Percentiles rank a stretch among this genome's conserved stretches.
Evolutionary conservation across 2,329 filamentous ascomycete species (phyloP).

Genomic region (Aureobasidium uvarum): DNA sequence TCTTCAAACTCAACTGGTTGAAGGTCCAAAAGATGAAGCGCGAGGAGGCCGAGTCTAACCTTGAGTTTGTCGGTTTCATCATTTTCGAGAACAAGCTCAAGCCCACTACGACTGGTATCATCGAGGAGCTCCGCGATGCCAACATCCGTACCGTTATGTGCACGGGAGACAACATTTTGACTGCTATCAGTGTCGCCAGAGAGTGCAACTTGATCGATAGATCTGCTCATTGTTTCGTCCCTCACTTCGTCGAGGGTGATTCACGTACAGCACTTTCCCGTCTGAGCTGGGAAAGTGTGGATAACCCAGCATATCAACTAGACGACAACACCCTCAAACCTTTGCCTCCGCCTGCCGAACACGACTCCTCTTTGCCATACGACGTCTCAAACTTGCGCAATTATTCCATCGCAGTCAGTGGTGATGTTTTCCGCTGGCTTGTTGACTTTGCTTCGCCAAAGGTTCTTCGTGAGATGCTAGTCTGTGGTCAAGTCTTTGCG

Average conservation of each 20-base stretch:
- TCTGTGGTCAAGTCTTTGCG: constrained; percentile 88
- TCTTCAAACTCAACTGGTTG: constrained; percentile 86
- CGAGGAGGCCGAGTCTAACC: constrained; percentile 73
- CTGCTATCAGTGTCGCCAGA: constrained; percentile 89
- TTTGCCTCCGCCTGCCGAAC: constrained; percentile 65
- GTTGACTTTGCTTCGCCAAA: constrained; percentile 85
- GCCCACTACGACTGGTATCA: constrained; percentile 73
- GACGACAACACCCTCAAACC: constrained; percentile 80
- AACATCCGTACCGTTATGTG: constrained; percentile 93
- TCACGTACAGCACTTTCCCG: constrained; percentile 69
- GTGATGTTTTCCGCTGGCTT: constrained; percentile 95
- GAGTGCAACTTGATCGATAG: constrained; percentile 82
- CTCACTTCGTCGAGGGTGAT: constrained; percentile 80
- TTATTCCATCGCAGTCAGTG: constrained; percentile 84
- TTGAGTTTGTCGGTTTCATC: constrained; percentile 94
- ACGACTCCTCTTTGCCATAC: constrained; percentile 80
- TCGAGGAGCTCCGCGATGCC: constrained; percentile 77
- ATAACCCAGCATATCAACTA: constrained; percentile 73
- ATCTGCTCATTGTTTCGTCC: constrained; percentile 86
- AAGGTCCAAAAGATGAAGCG: constrained; percentile 94
- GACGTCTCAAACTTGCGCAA: constrained; percentile 78
- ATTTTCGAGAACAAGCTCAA: constrained; percentile 99
- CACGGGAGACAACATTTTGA: constrained; percentile 96
- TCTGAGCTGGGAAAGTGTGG: constrained; percentile 91
- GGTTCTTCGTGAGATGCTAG: constrained; percentile 80